Base-by-base conservation (phyloP, 441 rosid genomes). In the Pelargonium citronellum region DNA sequence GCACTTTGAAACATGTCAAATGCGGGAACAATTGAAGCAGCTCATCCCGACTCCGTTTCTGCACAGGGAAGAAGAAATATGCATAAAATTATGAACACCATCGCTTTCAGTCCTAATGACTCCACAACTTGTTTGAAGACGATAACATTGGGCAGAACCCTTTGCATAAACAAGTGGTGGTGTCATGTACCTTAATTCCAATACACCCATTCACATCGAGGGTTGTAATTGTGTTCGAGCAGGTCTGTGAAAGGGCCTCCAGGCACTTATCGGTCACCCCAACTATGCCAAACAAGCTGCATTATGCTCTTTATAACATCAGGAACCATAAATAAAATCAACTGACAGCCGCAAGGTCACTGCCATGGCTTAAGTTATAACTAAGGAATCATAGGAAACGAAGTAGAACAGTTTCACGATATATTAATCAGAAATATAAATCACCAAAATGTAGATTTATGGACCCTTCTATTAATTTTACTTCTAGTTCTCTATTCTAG, bases 271-370 rank as follows among this genome's bases (percentile, higher is more conserved):
- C 92, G 41, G 90, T 94, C 74, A 91, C 97, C 68, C 97, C 97
- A 44, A 89, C 87, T 87, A 91, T 91, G 75, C 97, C 97, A 76
- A 91, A 93, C 84, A 93, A 84, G 84, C 98, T 93, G 95, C 86
- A 77, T 12, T 49, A 67, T 44, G n/a, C 68, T 39, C 60, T 69
- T 17, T 30, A 71, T 62, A 2, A 62, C 53, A 64, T 69, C 72
- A 78, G 47, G 51, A 64, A 69, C 43, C 63, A 64, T 43, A 73
- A 60, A 19, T 10, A 60, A 27, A 30, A 30, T 30, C 4, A 30
- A 30, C 37, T 30, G 37, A 30, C 37, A 30, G 37, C 37, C 37
- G 3, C 4, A 30, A 30, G 37, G 37, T 30, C 37, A 30, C 37
- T 30, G 37, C 37, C 37, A 30, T 30, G 37, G 37, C 37, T 30